Percentiles rank a stretch among this genome's conserved stretches.
These are phyloP conservation scores for Marasmius tenuissimus DNA, from an alignment of 1,284 basidiomycete genomes.

Conservation along the genomic window DNA sequence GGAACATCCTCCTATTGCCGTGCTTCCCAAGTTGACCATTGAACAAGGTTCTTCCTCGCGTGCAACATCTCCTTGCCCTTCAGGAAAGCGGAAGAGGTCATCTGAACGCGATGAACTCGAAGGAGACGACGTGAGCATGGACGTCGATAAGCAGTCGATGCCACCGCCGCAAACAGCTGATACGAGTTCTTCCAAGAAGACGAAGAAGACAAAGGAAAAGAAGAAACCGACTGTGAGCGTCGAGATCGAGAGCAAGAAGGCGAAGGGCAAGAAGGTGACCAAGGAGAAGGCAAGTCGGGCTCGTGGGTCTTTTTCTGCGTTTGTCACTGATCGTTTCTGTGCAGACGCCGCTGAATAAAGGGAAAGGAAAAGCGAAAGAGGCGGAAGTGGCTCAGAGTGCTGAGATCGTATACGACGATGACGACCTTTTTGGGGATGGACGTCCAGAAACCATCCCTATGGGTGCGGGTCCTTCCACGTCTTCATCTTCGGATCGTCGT, in stretches of 20 bases:
- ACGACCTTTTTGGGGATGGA: neutral
- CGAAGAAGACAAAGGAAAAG: neutral
- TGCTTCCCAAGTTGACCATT: neutral
- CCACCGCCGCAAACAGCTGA: neutral
- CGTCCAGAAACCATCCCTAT: neutral
- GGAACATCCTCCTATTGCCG: neutral
- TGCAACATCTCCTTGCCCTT: neutral
- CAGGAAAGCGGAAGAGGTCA: neutral
- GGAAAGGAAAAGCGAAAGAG: slow-evolving; percentile 8
- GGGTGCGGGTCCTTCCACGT: neutral
- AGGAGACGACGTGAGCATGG: neutral
- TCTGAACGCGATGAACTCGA: neutral
- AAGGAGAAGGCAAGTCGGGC: neutral
- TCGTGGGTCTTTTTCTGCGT: neutral
- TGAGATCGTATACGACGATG: neutral
- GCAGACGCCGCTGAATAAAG: slow-evolving; percentile 1
- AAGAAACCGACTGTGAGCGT: neutral
- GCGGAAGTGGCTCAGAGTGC: neutral
- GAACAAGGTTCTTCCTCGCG: neutral
- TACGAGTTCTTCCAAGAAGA: neutral
- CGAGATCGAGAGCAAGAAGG: neutral
- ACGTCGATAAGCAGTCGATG: neutral
- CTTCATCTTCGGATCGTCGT: neutral
- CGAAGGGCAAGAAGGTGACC: neutral
- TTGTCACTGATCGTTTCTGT: neutral